Evolutionary conservation across 345 rosid genomes (phyloP).

Genomic region (Eucalyptus brandiana): DNA sequence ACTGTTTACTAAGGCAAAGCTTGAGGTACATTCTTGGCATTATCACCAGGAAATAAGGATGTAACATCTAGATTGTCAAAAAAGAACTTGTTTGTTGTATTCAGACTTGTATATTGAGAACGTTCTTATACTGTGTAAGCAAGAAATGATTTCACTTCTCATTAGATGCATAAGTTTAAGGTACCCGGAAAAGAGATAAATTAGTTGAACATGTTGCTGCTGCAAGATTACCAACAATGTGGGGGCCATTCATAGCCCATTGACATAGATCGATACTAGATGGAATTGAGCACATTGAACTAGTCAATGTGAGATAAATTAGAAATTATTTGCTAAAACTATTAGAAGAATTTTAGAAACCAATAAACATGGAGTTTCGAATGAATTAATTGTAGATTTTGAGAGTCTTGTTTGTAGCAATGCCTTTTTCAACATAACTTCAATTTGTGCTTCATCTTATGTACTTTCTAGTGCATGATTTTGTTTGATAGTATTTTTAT

Average conservation of each 20-base stretch:
- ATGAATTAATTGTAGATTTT: not conserved
- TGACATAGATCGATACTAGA: conserved; percentile 30
- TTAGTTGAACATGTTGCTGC: conserved; percentile 60
- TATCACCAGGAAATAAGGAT: not conserved
- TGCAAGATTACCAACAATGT: conserved; percentile 70
- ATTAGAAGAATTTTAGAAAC: not conserved
- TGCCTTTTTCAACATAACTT: not conserved
- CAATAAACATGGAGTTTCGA: not conserved
- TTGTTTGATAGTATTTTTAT: not conserved
- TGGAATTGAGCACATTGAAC: conserved; percentile 66
- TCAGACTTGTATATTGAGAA: not conserved
- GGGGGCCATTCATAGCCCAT: conserved; percentile 54
- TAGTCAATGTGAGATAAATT: conserved; percentile 69
- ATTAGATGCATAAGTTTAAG: not conserved
- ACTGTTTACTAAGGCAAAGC: not conserved
- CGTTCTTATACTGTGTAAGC: not conserved
- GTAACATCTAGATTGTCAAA: not conserved
- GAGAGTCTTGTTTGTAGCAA: not conserved
- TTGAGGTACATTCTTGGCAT: not conserved
- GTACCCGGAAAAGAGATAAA: conserved; percentile 66
- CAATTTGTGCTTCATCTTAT: not conserved
- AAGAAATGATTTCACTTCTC: not conserved
- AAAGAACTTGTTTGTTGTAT: not conserved
- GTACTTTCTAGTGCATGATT: not conserved
- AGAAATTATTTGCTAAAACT: not conserved